phyloP scores from a whole-genome alignment of 169 alveolate species.

The Plasmodium cynomolgi region DNA sequence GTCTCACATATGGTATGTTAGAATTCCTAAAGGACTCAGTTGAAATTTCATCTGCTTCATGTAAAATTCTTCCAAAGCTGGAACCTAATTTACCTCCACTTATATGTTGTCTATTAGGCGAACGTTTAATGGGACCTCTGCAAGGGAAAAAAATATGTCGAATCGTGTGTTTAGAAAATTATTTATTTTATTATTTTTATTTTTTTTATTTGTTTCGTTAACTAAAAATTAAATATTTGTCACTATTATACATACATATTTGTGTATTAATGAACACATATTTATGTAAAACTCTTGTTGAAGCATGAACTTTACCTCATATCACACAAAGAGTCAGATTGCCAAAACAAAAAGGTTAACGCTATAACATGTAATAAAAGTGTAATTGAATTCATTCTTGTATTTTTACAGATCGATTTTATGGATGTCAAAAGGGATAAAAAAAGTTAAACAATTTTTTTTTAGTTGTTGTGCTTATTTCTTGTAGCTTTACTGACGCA shows the following conservation, averaged over 20 bases:
- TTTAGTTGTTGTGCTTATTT: not conserved
- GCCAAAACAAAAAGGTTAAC: not conserved
- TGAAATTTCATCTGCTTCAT: not conserved
- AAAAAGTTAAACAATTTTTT: not conserved
- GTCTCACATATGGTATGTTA: not conserved
- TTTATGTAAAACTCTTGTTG: not conserved
- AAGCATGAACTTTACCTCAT: not conserved
- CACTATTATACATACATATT: not conserved
- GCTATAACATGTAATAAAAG: not conserved
- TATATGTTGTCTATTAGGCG: not conserved
- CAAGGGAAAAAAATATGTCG: not conserved
- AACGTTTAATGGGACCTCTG: not conserved
- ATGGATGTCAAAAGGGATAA: not conserved
- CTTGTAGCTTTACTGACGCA: not conserved
- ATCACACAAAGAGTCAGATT: not conserved
- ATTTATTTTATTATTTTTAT: no score
- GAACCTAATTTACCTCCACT: not conserved
- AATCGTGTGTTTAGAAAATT: not conserved
- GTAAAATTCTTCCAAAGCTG: not conserved
- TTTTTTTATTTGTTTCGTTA: not conserved
- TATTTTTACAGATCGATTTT: not conserved
- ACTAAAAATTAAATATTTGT: not conserved
- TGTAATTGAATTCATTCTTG: not conserved
- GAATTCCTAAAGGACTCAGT: not conserved
- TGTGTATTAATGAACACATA: not conserved